Percentiles rank a stretch among this genome's conserved stretches.
Conservation (phyloP, 176 grass and related monocot species). For the Guadua angustifolia region DNA sequence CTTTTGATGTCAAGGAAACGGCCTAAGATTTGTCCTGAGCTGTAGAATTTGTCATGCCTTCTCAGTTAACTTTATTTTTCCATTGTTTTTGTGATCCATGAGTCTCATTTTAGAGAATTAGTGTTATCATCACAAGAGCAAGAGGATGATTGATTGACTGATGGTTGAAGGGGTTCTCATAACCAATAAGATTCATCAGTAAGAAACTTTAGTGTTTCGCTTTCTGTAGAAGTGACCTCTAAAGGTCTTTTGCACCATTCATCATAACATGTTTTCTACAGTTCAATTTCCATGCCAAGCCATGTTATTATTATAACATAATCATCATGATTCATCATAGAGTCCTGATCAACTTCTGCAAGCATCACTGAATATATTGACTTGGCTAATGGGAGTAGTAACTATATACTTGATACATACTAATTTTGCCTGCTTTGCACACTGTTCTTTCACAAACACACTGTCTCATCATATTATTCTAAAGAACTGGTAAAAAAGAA, state of each 20-base stretch:
- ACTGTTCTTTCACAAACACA: background rate
- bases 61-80: background rate
- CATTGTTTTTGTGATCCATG: background rate
- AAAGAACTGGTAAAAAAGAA: constrained; percentile 25
- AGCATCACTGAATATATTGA: constrained; percentile 28
- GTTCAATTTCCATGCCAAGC: background rate
- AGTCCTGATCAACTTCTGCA: background rate
- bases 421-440: background rate
- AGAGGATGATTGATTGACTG: background rate
- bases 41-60: constrained; percentile 10
- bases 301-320: background rate
- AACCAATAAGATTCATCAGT: constrained; percentile 1
- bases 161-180: background rate
- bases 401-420: background rate
- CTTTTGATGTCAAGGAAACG: constrained; percentile 15
- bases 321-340: background rate
- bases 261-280: constrained; percentile 24
- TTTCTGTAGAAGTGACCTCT: constrained; percentile 15
- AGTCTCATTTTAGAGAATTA: background rate
- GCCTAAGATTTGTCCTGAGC: background rate
- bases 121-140: background rate
- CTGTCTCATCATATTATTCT: constrained; percentile 5
- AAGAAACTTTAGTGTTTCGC: constrained; percentile 15
- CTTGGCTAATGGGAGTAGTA: constrained; percentile 3
- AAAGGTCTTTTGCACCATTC: constrained; percentile 23